Conservation (phyloP, 345 rosid species). For the Syzygium jambos region DNA sequence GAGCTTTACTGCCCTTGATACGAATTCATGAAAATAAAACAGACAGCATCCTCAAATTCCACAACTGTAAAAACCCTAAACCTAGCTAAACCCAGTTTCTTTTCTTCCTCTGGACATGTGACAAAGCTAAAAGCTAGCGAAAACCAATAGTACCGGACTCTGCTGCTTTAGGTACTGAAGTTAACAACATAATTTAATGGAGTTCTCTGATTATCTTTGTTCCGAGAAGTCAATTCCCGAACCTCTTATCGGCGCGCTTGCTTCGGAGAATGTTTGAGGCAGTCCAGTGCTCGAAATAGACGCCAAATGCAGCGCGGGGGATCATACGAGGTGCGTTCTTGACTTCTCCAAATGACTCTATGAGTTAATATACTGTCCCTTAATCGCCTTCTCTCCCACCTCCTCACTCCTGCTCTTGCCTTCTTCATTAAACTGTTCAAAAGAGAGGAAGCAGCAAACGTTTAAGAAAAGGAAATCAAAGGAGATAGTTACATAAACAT, state of each 20-base stretch:
- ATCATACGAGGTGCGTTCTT: constrained; percentile 89
- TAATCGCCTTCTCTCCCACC: constrained; percentile 3
- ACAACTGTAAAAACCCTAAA: not conserved
- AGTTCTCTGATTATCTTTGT: not conserved
- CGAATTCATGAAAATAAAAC: not conserved
- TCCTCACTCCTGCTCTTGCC: constrained; percentile 16
- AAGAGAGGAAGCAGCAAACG: not conserved
- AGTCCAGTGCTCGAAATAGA: not conserved
- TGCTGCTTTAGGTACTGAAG: not conserved
- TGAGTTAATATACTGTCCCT: constrained; percentile 3
- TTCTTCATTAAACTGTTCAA: not conserved
- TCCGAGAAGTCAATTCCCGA: constrained; percentile 41
- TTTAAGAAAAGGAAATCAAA: not conserved
- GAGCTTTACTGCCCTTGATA: not conserved
- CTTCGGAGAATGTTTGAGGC: not conserved
- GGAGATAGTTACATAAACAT: not conserved
- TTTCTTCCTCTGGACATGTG: not conserved
- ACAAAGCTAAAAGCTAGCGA: not conserved
- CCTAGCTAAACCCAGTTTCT: not conserved
- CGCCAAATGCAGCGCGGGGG: constrained; percentile 8
- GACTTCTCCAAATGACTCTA: constrained; percentile 52
- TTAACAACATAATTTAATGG: not conserved
- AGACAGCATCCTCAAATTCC: not conserved
- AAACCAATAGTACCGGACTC: not conserved
- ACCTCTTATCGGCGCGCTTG: constrained; percentile 36